These are phyloP conservation scores for Citrus inodora DNA, from an alignment of 345 rosid species.

Conservation along the genomic window DNA sequence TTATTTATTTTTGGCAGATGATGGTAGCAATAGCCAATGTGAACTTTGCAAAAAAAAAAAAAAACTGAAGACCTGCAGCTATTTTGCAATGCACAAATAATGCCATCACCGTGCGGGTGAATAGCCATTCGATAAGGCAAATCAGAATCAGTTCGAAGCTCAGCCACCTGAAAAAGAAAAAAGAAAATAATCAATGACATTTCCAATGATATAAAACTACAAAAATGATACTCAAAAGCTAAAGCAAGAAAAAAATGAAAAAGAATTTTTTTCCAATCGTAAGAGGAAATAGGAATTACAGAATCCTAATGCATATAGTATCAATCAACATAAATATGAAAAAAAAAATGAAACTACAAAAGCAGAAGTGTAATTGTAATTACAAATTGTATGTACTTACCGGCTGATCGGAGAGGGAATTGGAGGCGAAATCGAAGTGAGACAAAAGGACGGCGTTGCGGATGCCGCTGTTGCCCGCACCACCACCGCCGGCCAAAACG, in stretches of 20 bases:
- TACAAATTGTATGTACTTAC: conserved; percentile 29
- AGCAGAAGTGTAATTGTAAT: not conserved
- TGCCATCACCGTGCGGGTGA: conserved; percentile 74
- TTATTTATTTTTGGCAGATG: not conserved
- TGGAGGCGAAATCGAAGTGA: conserved; percentile 46
- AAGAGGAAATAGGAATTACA: no score
- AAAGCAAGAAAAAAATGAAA: not conserved
- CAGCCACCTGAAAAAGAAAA: conserved; percentile 41
- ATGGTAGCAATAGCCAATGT: not conserved
- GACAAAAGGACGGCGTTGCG: conserved; percentile 61
- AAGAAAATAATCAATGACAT: not conserved
- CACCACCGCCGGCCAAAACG: conserved; percentile 83
- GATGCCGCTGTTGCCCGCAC: conserved; percentile 81
- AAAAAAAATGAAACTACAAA: not conserved
- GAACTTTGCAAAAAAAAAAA: not conserved
- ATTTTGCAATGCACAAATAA: conserved; percentile 67
- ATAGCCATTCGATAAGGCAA: conserved; percentile 85
- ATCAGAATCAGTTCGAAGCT: conserved; percentile 50
- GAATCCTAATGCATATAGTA: no score
- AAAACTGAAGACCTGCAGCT: conserved; percentile 56
- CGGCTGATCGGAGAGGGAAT: conserved; percentile 66
- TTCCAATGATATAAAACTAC: not conserved
- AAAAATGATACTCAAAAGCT: not conserved
- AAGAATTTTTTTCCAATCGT: not conserved
- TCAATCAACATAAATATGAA: no score